Percentiles rank a stretch among this genome's conserved stretches.
Evolutionary conservation across 257 asterid species (phyloP).

Genomic region (Paraleonurus japonicus): DNA sequence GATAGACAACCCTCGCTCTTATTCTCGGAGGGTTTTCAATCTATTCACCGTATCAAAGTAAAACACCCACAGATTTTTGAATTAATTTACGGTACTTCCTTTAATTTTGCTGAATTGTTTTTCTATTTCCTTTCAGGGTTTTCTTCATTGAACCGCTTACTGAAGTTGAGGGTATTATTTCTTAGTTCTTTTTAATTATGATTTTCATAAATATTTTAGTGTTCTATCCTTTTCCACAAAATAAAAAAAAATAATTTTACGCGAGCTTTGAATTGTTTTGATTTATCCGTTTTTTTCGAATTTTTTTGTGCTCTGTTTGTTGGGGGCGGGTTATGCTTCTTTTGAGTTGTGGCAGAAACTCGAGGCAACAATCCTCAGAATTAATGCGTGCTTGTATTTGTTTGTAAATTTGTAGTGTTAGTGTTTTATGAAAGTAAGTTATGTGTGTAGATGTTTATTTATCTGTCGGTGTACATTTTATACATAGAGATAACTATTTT

Average conservation of each 20-base stretch:
- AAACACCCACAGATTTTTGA: slow-evolving; percentile 4
- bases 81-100: slow-evolving; percentile 3
- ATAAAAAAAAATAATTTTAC: neutral
- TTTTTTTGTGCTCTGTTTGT: neutral
- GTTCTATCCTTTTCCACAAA: neutral
- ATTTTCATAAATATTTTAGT: neutral
- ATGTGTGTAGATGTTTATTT: slow-evolving; percentile 1
- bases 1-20: slow-evolving; percentile 22
- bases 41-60: slow-evolving; percentile 26
- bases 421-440: neutral
- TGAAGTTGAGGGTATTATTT: slow-evolving; percentile 26
- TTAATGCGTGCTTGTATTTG: neutral
- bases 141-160: slow-evolving; percentile 15
- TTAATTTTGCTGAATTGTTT: neutral
- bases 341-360: slow-evolving; percentile 18
- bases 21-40: slow-evolving; percentile 27
- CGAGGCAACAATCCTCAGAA: slow-evolving; percentile 7
- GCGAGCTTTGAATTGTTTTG: slow-evolving; percentile 1
- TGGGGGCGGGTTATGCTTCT: neutral
- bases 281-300: neutral
- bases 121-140: slow-evolving; percentile 13
- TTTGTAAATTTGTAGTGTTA: neutral
- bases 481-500: neutral
- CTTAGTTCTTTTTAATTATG: neutral
- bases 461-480: neutral